These are phyloP conservation scores for Leucocoprinus leucothites DNA, from an alignment of 768 basidiomycete species.

Conservation along the genomic window DNA sequence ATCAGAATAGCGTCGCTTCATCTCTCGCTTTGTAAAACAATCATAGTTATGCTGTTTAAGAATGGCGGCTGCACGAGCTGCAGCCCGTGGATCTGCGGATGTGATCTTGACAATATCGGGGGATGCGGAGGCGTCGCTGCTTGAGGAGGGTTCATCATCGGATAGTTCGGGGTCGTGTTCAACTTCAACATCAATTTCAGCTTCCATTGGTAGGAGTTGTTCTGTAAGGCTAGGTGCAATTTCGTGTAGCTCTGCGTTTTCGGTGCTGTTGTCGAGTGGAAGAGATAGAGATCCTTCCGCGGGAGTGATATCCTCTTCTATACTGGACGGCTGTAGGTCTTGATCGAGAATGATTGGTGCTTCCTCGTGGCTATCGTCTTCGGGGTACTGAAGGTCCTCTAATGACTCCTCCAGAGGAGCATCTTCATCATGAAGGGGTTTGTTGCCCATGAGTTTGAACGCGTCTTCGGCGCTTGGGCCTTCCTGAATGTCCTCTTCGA, in stretches of 20 bases:
- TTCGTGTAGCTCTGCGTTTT: background rate
- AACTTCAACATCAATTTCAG: background rate
- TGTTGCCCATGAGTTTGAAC: constrained; percentile 4
- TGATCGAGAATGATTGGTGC: background rate
- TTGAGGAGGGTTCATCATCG: constrained; percentile 19
- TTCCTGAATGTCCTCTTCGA: background rate
- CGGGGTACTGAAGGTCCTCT: background rate
- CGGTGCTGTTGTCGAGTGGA: background rate
- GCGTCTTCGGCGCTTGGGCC: constrained; percentile 4
- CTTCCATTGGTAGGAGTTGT: too few relatives aligned
- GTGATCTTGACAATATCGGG: constrained; percentile 78
- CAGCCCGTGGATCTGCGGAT: constrained; percentile 80
- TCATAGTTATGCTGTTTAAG: constrained; percentile 91
- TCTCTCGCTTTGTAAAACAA: constrained; percentile 56
- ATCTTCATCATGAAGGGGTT: background rate
- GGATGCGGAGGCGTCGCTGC: constrained; percentile 34
- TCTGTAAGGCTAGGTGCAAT: background rate
- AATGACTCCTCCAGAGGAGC: background rate
- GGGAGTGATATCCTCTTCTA: background rate
- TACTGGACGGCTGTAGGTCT: background rate
- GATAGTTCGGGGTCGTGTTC: constrained; percentile 8
- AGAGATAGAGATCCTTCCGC: background rate
- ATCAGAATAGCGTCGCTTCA: constrained; percentile 29
- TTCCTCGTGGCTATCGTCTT: constrained; percentile 5
- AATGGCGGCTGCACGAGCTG: constrained; percentile 91